Percentiles rank a stretch among this genome's conserved stretches.
These are phyloP conservation scores for Gastrolobium bilobum DNA, from an alignment of 306 rosid genomes.

Conservation along the genomic window DNA sequence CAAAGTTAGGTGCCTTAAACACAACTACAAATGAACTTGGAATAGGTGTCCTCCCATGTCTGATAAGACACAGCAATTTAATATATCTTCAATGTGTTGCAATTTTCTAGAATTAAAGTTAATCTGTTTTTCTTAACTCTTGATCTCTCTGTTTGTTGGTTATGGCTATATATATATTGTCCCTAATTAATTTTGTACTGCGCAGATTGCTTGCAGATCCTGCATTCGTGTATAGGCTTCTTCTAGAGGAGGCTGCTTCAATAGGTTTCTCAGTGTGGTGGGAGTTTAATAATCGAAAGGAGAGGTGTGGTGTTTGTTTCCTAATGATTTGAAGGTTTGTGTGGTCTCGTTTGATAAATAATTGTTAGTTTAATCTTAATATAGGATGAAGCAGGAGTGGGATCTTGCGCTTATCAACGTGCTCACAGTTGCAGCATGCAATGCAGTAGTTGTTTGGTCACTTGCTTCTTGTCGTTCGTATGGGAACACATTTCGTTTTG, in stretches of 20 bases:
- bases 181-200: slow-evolving; percentile 39
- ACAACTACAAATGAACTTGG: not conserved
- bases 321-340: slow-evolving; percentile 36
- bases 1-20: not conserved
- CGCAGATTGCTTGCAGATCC: slow-evolving; percentile 99
- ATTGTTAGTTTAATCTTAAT: slow-evolving; percentile 42
- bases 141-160: slow-evolving; percentile 28
- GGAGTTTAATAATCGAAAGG: slow-evolving; percentile 91
- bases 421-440: slow-evolving; percentile 94
- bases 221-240: slow-evolving; percentile 82
- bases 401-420: slow-evolving; percentile 95
- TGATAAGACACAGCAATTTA: slow-evolving; percentile 7
- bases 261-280: slow-evolving; percentile 91
- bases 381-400: slow-evolving; percentile 97
- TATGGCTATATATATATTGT: not conserved
- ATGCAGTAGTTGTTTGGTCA: slow-evolving; percentile 97
- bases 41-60: slow-evolving; percentile 25
- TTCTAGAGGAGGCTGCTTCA: slow-evolving; percentile 86
- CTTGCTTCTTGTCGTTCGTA: slow-evolving; percentile 99
- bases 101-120: not conserved
- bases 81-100: slow-evolving; percentile 23
- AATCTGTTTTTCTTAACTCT: slow-evolving; percentile 10
- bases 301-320: slow-evolving; percentile 64
- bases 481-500: slow-evolving; percentile 92
- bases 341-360: slow-evolving; percentile 37